These are phyloP conservation scores for Thinopyrum elongatum DNA, from an alignment of 176 grass and related monocot species.

Conservation along the genomic window DNA sequence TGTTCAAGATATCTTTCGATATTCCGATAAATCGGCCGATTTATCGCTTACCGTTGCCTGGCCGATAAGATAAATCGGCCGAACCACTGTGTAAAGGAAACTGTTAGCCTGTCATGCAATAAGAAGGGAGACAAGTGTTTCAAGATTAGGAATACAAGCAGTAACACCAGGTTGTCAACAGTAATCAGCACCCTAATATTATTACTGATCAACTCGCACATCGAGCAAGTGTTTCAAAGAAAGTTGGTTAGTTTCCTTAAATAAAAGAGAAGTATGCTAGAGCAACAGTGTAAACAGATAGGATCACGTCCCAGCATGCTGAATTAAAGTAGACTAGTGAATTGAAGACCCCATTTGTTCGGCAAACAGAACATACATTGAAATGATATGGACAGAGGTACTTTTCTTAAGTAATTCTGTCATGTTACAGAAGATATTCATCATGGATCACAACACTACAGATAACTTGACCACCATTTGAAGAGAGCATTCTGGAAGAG, in stretches of 20 bases:
- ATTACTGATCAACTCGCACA: not conserved
- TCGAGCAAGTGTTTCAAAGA: not conserved
- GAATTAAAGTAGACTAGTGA: slow-evolving; percentile 1
- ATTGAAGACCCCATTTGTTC: slow-evolving; percentile 6
- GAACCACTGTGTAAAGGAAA: slow-evolving; percentile 3
- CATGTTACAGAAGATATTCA: slow-evolving; percentile 12
- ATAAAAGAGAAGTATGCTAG: slow-evolving; percentile 12
- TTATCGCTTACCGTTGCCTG: too few relatives aligned
- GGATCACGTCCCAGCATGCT: not conserved
- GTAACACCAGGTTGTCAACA: slow-evolving; percentile 16
- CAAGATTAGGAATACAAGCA: slow-evolving; percentile 20
- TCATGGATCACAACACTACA: slow-evolving; percentile 24
- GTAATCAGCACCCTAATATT: not conserved
- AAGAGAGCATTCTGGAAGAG: slow-evolving; percentile 25
- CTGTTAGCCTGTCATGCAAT: not conserved
- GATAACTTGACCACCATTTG: slow-evolving; percentile 12
- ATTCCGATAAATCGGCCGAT: too few relatives aligned
- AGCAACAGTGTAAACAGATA: not conserved
- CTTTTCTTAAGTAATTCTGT: not conserved
- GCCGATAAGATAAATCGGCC: too few relatives aligned
- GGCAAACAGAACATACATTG: slow-evolving; percentile 6
- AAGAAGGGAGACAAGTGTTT: not conserved
- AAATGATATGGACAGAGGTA: slow-evolving; percentile 1
- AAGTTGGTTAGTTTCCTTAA: not conserved
- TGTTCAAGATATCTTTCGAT: too few relatives aligned